Evolutionary conservation across 352 stramenopile genomes (phyloP), one percentile per base, ranked within the genome.

Genomic region (Thraustotheca clavata): DNA sequence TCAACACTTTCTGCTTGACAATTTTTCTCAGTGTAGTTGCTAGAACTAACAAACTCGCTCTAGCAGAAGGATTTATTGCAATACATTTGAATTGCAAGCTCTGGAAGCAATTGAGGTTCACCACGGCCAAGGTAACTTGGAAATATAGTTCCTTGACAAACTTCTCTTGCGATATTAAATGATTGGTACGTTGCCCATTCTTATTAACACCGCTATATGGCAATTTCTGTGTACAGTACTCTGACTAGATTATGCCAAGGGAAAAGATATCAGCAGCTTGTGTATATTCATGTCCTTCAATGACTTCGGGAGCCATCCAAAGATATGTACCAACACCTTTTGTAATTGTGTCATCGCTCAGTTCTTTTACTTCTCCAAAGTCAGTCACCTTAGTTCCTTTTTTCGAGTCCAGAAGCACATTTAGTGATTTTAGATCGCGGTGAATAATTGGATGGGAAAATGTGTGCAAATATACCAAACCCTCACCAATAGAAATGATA

Each of bases 131-230:
- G n/a, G n/a, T n/a, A n/a, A n/a, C n/a, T n/a, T n/a, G n/a, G n/a
- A n/a, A n/a, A n/a, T n/a, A n/a, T n/a, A n/a, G n/a, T n/a, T n/a
- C n/a, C n/a, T n/a, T n/a, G n/a, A n/a, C n/a, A n/a, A n/a, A n/a
- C n/a, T n/a, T n/a, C n/a, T n/a, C n/a, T n/a, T n/a, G n/a, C n/a
- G n/a, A n/a, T n/a, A n/a, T n/a, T n/a, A n/a, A n/a, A n/a, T n/a
- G n/a, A n/a, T n/a, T n/a, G n/a, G n/a, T n/a, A n/a, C n/a, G n/a
- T n/a, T n/a, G n/a, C n/a, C n/a, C n/a, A n/a, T n/a, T n/a, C n/a
- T n/a, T n/a, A n/a, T n/a, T n/a, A n/a, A n/a, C n/a, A n/a, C n/a
- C 50, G 33, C 50, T 60, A 38, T 60, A 60, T 27, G 50, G 50
- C 31, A 60, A n/a, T 22, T 32, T n/a, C 20, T 60, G 50, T 24